Conservation (phyloP, 148 eudicot species). For the Gaultheria prostrata region DNA sequence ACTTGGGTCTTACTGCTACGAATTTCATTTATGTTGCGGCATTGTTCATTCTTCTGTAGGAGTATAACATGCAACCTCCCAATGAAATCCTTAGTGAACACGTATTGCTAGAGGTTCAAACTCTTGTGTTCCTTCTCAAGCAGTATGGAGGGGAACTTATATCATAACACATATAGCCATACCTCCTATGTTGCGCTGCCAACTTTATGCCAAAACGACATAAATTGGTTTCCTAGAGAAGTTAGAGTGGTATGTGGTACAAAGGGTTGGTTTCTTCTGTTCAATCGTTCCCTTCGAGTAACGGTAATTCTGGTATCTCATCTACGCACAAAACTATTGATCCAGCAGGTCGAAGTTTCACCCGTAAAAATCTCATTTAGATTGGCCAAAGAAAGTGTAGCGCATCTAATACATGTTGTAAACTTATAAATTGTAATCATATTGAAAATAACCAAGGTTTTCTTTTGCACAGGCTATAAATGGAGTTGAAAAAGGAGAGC, state of each 20-base stretch:
- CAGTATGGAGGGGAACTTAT: not conserved
- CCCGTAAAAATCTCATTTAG: not conserved
- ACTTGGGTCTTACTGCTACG: not conserved
- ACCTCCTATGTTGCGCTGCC: slow-evolving; percentile 2
- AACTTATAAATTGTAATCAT: no score
- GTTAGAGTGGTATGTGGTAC: not conserved
- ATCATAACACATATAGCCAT: not conserved
- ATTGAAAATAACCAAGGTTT: slow-evolving; percentile 19
- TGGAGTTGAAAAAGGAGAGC: slow-evolving; percentile 81
- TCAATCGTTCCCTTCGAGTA: not conserved
- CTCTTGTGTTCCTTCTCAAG: slow-evolving; percentile 5
- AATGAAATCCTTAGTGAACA: slow-evolving; percentile 6
- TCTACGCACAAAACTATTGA: slow-evolving; percentile 3
- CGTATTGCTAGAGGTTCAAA: not conserved
- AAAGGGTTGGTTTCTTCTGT: not conserved
- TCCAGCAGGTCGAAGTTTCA: not conserved
- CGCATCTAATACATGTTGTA: not conserved
- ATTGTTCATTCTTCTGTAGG: not conserved
- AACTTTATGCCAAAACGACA: not conserved
- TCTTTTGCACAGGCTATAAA: slow-evolving; percentile 48
- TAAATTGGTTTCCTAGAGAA: not conserved
- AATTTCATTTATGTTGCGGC: not conserved
- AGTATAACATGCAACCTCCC: not conserved
- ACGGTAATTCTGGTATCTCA: not conserved
- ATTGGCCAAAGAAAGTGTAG: not conserved